Base-by-base conservation (phyloP, 176 grass and related monocot species). In the Panicum miliaceum region DNA sequence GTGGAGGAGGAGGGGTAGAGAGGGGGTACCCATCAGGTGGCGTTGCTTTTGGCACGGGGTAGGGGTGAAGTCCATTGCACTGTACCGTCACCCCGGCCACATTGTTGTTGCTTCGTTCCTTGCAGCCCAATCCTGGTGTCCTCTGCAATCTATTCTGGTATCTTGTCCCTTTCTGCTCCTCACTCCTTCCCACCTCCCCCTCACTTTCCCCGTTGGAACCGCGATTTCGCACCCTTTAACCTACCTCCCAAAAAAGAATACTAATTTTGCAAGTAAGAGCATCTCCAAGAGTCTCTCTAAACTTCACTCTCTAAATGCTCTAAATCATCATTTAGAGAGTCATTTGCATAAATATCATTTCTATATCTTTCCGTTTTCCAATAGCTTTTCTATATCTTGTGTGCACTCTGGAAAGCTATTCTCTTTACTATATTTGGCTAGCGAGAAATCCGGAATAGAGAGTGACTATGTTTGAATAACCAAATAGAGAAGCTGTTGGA, bases 131-230 rank as follows among this genome's bases (percentile, higher is more conserved):
- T 81, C 83, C 68, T 82, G 68, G 68, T 50, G 67, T 57, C 78
- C 63, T 58, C 63, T 63, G 58, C 78, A 53, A 82, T 91, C 53
- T 68, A 64, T 89, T 91, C 89, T 79, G 91, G 94, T 96, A 90
- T 86, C 65, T 68, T 76, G 86, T 96, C 91, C 78, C 91, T 88
- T 86, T 93, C 86, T 86, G 27, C 64, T 48, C 73, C 73, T 85
- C 52, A 77, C 91, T 89, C 94, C 94, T 87, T 93, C 84, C 89
- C 76, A 82, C 66, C 60, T 32, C 58, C 42, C 6, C 11, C 16
- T 9, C 64, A 10, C 77, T 84, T 86, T 73, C 43, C 59, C 65
- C 36, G 2, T 87, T 80, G 22, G 25, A 87, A 79, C 56, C 43
- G 69, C 51, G 19, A n/a, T 80, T 72, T 80, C 70, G 68, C 72